Conservation (phyloP, 2,329 filamentous ascomycete species). For the Pseudogymnoascus sp. region DNA sequence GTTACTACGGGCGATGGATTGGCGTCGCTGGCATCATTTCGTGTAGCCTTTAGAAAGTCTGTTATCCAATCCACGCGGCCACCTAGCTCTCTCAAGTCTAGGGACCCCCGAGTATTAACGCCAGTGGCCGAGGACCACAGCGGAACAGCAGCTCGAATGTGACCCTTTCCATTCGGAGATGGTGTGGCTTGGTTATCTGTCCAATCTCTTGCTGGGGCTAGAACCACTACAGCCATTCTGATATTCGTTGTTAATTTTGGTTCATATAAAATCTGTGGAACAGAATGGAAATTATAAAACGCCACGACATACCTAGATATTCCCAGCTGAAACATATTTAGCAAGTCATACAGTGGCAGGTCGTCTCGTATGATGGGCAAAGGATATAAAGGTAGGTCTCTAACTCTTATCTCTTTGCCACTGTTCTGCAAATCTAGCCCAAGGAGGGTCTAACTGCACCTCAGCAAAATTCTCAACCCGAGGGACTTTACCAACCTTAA, state of each 20-base stretch:
- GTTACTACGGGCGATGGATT: background rate
- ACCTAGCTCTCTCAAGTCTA: background rate
- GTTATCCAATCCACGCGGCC: constrained; percentile 15
- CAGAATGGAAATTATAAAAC: background rate
- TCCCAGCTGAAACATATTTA: constrained; percentile 25
- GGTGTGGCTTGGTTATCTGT: constrained; percentile 12
- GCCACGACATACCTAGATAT: constrained; percentile 21
- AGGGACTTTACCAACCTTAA: constrained; percentile 19
- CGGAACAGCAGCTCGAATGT: background rate
- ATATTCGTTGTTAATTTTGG: background rate
- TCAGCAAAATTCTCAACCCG: background rate
- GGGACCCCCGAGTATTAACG: background rate
- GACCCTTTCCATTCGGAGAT: background rate
- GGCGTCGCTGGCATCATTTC: background rate
- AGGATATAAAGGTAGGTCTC: constrained; percentile 24
- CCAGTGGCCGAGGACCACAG: background rate
- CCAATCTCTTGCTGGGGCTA: constrained; percentile 10
- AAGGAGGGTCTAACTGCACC: constrained; percentile 19
- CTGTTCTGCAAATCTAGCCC: constrained; percentile 17
- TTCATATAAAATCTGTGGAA: background rate
- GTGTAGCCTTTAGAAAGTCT: constrained; percentile 18
- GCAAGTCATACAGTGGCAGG: constrained; percentile 22
- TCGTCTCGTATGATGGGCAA: constrained; percentile 24
- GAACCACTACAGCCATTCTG: constrained; percentile 25
- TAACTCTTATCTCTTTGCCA: constrained; percentile 17